Percentiles rank a stretch among this genome's conserved stretches.
Evolutionary conservation across 768 basidiomycete genomes (phyloP).

Genomic region (Leccinum disarticulatum): DNA sequence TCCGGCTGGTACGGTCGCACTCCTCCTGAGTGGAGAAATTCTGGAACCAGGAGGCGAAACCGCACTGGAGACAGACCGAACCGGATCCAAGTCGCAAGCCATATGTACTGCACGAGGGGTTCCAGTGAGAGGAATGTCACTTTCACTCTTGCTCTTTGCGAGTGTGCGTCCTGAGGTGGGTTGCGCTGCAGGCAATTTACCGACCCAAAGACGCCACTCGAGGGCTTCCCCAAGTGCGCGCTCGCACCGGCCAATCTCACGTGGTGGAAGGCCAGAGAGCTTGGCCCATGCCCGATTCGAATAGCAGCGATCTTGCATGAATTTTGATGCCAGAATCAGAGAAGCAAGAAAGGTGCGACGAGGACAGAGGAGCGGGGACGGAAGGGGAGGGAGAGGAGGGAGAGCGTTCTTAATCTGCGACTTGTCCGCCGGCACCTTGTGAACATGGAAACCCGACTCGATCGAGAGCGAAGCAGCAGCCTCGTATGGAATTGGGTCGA

Average conservation of each 20-base stretch:
- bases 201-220: constrained; percentile 92
- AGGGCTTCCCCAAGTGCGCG: constrained; percentile 83
- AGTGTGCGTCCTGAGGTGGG: constrained; percentile 40
- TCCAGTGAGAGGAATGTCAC: constrained; percentile 26
- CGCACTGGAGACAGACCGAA: background rate
- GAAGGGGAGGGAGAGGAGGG: constrained; percentile 47
- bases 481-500: constrained; percentile 32
- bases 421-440: constrained; percentile 10
- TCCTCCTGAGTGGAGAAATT: constrained; percentile 36
- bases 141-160: constrained; percentile 53
- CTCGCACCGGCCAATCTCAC: constrained; percentile 88
- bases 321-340: constrained; percentile 87
- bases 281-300: constrained; percentile 95
- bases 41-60: constrained; percentile 18
- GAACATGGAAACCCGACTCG: constrained; percentile 14
- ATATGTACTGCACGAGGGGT: background rate
- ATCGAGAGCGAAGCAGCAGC: constrained; percentile 16
- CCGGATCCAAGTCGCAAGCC: constrained; percentile 3
- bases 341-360: constrained; percentile 87
- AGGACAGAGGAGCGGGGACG: constrained; percentile 83
- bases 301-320: constrained; percentile 90
- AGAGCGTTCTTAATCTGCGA: constrained; percentile 21
- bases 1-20: constrained; percentile 43
- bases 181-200: constrained; percentile 52
- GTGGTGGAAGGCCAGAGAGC: constrained; percentile 80